Percentiles rank a stretch among this genome's conserved stretches.
phyloP scores from a whole-genome alignment of 805 yeast species.

The Wickerhamiella cacticola region DNA sequence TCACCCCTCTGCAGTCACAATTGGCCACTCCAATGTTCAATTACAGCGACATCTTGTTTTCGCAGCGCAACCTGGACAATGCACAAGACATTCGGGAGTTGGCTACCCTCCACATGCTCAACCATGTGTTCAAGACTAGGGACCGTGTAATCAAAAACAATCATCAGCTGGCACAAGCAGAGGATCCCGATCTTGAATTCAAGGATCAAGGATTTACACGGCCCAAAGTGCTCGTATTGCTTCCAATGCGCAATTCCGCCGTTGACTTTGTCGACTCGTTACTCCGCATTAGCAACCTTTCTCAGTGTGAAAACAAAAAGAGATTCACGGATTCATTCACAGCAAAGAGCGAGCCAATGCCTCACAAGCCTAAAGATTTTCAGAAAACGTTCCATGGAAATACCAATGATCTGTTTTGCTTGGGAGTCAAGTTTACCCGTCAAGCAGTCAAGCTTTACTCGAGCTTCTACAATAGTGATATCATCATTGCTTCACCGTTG shows the following conservation, averaged over 20 bases:
- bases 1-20: slow-evolving; percentile 38
- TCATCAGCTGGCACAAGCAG: slow-evolving; percentile 35
- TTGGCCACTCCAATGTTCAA: slow-evolving; percentile 54
- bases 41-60: slow-evolving; percentile 60
- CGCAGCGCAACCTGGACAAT: slow-evolving; percentile 41
- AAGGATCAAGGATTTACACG: slow-evolving; percentile 94
- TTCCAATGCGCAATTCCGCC: slow-evolving; percentile 76
- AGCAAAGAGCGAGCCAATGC: slow-evolving; percentile 38
- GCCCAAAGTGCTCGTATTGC: slow-evolving; percentile 69
- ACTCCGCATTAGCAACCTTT: slow-evolving; percentile 50
- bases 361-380: slow-evolving; percentile 71
- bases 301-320: slow-evolving; percentile 68
- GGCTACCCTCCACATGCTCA: slow-evolving; percentile 59
- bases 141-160: slow-evolving; percentile 75
- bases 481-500: slow-evolving; percentile 82
- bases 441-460: slow-evolving; percentile 76
- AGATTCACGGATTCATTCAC: slow-evolving; percentile 63
- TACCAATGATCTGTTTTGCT: slow-evolving; percentile 77
- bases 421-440: slow-evolving; percentile 85
- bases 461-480: slow-evolving; percentile 71
- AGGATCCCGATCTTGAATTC: slow-evolving; percentile 27
- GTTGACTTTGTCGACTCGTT: slow-evolving; percentile 53
- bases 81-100: slow-evolving; percentile 45
- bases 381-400: slow-evolving; percentile 72
- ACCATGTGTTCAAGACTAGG: slow-evolving; percentile 77